Evolutionary conservation across 805 yeast species (phyloP).

Genomic region (Candida ponderosae): DNA sequence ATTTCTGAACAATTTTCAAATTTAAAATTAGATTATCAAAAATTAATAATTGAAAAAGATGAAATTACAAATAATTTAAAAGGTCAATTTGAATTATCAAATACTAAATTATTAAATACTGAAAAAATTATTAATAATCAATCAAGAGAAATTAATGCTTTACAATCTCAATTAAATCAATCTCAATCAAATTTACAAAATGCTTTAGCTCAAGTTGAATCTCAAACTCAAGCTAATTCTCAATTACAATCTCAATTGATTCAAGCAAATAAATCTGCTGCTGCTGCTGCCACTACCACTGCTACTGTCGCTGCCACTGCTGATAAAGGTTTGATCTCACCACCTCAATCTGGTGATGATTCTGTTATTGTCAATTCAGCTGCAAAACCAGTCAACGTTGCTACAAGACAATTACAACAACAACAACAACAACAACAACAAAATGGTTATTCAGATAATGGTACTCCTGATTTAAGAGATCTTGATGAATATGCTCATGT

Average conservation of each 20-base stretch:
- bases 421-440: slow-evolving; percentile 5
- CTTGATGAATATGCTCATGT: slow-evolving; percentile 16
- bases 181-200: slow-evolving; percentile 1
- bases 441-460: slow-evolving; percentile 22
- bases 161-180: neutral
- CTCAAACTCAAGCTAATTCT: neutral
- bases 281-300: neutral
- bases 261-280: slow-evolving; percentile 2
- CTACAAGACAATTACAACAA: slow-evolving; percentile 5
- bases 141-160: neutral
- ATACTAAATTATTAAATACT: neutral
- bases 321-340: slow-evolving; percentile 1
- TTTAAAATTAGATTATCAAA: slow-evolving; percentile 1
- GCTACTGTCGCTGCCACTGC: slow-evolving; percentile 2
- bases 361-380: too few species aligned
- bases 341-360: too few species aligned
- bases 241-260: neutral
- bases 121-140: slow-evolving; percentile 2
- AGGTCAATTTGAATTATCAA: neutral
- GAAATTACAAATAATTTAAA: neutral
- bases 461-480: slow-evolving; percentile 23
- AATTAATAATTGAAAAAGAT: slow-evolving; percentile 1
- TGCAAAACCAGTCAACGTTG: slow-evolving; percentile 4
- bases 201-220: slow-evolving; percentile 3
- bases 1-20: neutral